Evolutionary conservation across 768 basidiomycete genomes (phyloP), one percentile per base, ranked within the genome.

Genomic region (Collybia mongolica): DNA sequence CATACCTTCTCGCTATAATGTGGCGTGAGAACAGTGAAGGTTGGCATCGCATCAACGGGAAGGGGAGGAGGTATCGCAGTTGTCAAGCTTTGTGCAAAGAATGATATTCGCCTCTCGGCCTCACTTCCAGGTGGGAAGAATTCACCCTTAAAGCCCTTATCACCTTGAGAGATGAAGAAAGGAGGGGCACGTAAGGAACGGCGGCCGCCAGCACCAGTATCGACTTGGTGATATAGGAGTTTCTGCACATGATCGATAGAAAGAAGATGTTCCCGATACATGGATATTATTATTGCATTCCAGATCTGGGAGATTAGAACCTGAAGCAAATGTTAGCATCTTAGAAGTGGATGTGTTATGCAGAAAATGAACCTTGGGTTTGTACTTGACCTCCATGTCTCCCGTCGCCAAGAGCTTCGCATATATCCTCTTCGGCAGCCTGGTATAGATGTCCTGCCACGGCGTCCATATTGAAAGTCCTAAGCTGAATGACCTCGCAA

Each of bases 251-350:
- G 97, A 59, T 98, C 94, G 63, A 99, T 99, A 42, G 95, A 98
- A 29, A 98, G 75, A n/a, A 99, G 69, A 65, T 98, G 97, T 67
- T 99, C 97, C 63, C 97, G 87, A 70, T 98, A 99, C 97, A 99
- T 99, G 12, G 96, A 98, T 58, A 99, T 98, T 71, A 99, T 97
- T 72, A 99, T 87, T 19, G 97, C 97, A 65, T 99, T 99, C 97
- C 97, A 98, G 48, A 99, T 95, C 71, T 98, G 97, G 14, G 95
- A 97, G 39, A 99, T 96, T 36, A 99, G 80, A 35, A 99, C 93
- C 91, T 93, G 50, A 45, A 28, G 28, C 8, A 23, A 32, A 26
- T 20, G 20, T 29, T 54, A 43, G 54, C 39, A 42, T 50, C 32
- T n/a, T 29, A 22, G 11, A 35, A 35, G 19, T 29, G 2, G 6